phyloP scores from a whole-genome alignment of 345 rosid species.

The Euphorbia tirucalli region DNA sequence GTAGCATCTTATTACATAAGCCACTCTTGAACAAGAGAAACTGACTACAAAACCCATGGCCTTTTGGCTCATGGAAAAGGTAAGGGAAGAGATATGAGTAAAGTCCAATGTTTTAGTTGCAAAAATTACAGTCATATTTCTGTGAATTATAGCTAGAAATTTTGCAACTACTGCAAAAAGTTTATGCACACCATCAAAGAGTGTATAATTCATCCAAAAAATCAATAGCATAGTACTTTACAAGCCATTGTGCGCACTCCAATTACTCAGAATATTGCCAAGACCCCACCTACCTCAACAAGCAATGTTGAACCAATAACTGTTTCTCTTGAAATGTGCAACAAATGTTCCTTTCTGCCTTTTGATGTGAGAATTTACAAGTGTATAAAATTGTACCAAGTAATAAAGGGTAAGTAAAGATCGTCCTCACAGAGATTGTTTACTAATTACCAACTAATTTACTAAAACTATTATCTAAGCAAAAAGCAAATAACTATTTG shows the following conservation, averaged over 20 bases:
- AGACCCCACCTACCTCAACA: not conserved
- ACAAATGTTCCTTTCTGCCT: not conserved
- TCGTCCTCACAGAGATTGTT: too few species aligned
- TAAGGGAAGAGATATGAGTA: not conserved
- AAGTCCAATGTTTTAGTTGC: not conserved
- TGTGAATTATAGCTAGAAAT: not conserved
- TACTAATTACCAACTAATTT: too few species aligned
- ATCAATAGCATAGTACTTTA: not conserved
- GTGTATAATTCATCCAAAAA: not conserved
- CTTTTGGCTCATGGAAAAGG: not conserved
- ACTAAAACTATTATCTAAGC: too few species aligned
- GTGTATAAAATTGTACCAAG: too few species aligned
- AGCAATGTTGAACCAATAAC: not conserved
- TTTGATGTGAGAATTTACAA: too few species aligned
- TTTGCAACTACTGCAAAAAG: slow-evolving; percentile 12
- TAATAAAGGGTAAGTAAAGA: too few species aligned
- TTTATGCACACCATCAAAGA: slow-evolving; percentile 5
- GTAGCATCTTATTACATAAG: not conserved
- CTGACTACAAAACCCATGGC: not conserved
- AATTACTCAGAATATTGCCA: not conserved
- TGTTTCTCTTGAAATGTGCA: slow-evolving; percentile 1
- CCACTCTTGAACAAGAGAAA: not conserved
- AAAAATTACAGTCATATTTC: slow-evolving; percentile 5
- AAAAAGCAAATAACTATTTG: too few species aligned
- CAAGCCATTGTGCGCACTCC: not conserved